Percentiles rank a stretch among this genome's conserved stretches.
Evolutionary conservation across 352 stramenopile species (phyloP).

Genomic region (Pythium coloratum): DNA sequence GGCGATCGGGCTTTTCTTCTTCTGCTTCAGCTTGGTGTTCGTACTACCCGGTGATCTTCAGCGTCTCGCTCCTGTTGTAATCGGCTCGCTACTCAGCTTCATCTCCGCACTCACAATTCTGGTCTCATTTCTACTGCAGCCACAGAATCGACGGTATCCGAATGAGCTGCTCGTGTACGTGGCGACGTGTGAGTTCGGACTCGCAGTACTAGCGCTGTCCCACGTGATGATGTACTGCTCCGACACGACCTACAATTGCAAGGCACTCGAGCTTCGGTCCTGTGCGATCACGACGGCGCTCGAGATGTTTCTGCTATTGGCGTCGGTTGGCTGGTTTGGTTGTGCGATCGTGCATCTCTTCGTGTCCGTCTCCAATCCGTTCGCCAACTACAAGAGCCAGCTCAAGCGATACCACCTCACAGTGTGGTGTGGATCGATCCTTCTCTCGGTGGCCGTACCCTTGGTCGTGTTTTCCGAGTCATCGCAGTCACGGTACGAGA

Average conservation of each 20-base stretch:
- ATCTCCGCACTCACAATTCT: conserved; percentile 50
- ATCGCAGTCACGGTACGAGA: conserved; percentile 38
- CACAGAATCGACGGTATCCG: conserved; percentile 39
- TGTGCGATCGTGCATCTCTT: conserved; percentile 72
- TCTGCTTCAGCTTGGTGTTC: conserved; percentile 49
- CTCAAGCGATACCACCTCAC: conserved; percentile 53
- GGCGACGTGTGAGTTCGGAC: conserved; percentile 55
- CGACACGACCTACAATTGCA: conserved; percentile 34
- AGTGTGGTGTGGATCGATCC: conserved; percentile 50
- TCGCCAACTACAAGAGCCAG: conserved; percentile 69
- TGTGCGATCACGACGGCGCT: conserved; percentile 43
- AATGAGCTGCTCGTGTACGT: conserved; percentile 74
- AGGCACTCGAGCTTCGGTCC: conserved; percentile 33
- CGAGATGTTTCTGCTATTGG: conserved; percentile 63
- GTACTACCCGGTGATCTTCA: conserved; percentile 37
- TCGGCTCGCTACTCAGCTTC: conserved; percentile 54
- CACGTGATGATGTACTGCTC: conserved; percentile 50
- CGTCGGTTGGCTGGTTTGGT: conserved; percentile 67
- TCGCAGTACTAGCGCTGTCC: conserved; percentile 45
- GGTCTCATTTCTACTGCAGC: conserved; percentile 48
- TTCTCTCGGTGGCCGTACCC: conserved; percentile 42
- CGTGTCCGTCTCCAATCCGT: conserved; percentile 74
- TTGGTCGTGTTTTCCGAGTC: conserved; percentile 42
- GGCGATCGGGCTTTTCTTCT: conserved; percentile 33
- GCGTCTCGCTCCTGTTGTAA: conserved; percentile 42